Evolutionary conservation across 2,329 filamentous ascomycete genomes (phyloP).

Genomic region (Didymella arachidicola): DNA sequence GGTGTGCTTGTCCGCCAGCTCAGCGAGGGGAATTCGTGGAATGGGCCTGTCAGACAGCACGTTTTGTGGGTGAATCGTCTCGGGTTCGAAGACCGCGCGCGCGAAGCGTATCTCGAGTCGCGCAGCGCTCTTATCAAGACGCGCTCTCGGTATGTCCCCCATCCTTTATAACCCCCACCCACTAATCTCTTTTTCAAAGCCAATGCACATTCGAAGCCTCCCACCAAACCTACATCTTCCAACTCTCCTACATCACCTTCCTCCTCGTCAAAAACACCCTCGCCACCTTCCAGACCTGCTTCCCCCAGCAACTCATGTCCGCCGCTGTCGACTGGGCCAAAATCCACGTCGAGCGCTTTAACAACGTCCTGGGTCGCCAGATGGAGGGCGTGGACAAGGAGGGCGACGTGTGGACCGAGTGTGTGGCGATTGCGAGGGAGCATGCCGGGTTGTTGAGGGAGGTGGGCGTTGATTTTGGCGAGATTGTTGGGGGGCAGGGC

Average conservation of each 20-base stretch:
- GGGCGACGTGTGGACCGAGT: constrained; percentile 80
- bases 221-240: constrained; percentile 90
- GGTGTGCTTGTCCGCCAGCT: constrained; percentile 79
- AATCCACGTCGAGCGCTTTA: constrained; percentile 90
- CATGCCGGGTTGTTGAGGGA: constrained; percentile 83
- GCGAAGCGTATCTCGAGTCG: constrained; percentile 84
- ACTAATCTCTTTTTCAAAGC: constrained; percentile 53
- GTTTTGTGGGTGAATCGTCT: constrained; percentile 85
- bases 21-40: constrained; percentile 77
- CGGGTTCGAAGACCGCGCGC: constrained; percentile 87
- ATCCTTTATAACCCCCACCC: no score
- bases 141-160: constrained; percentile 72
- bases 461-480: constrained; percentile 88
- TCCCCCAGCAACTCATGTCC: constrained; percentile 86
- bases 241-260: constrained; percentile 95
- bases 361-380: constrained; percentile 80
- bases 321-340: constrained; percentile 99
- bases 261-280: constrained; percentile 93
- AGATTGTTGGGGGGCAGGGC: constrained; percentile 69
- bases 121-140: constrained; percentile 80
- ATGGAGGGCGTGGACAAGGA: constrained; percentile 82
- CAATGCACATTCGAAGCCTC: constrained; percentile 97
- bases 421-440: constrained; percentile 79
- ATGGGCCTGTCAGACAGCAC: constrained; percentile 78
- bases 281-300: constrained; percentile 79